Base-by-base conservation (phyloP, 108 stramenopile genomes). In the Conticribra weissflogii region DNA sequence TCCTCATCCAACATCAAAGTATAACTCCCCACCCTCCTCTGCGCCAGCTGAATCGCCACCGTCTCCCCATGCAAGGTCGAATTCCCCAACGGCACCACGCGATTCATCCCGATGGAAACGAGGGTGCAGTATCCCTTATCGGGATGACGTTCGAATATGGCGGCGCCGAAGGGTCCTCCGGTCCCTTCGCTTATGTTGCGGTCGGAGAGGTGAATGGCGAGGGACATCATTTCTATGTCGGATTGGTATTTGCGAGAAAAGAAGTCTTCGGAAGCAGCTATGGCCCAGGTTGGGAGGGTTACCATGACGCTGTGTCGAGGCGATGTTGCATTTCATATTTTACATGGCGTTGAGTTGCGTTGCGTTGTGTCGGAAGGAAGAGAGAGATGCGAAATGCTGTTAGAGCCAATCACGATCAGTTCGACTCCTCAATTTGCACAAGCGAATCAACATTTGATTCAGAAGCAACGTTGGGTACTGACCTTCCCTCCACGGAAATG, bases 11-110 rank as follows among this genome's bases (percentile, higher is more conserved):
- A 46, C 50, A 30, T 62, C 45, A 95, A 66, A 1, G 88, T 80
- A 63, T 83, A 92, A 48, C 34, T 74, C 9, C 76, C 60, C 12
- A 91, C 30, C 48, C 76, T 86, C 50, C 66, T 61, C 56, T 95
- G 90, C 0, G 91, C 94, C 62, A 92, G 72, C 63, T 92, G 91
- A 56, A 95, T 92, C 41, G 94, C 94, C 25, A 89, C 86, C 46
- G 84, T 95, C 78, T 95, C 94, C 31, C 88, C 94, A 68, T 95
- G 94, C 36, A 91, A 66, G 0, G 88, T 89, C 2, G 91, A 95
- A 67, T 95, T 95, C 49, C 58, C 55, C 54, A 92, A 66, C 1
- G 86, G 63, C 12, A 90, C 89, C 2, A 95, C 94, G 2, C 88
- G 86, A 61, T 94, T 92, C 66, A 85, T 68, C 45, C 88, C 93